A percentile compares a stretch with the other conserved stretches of the same genome.
These are phyloP conservation scores for Amylostereum areolatum DNA, from an alignment of 1,284 basidiomycete species.

Conservation along the genomic window DNA sequence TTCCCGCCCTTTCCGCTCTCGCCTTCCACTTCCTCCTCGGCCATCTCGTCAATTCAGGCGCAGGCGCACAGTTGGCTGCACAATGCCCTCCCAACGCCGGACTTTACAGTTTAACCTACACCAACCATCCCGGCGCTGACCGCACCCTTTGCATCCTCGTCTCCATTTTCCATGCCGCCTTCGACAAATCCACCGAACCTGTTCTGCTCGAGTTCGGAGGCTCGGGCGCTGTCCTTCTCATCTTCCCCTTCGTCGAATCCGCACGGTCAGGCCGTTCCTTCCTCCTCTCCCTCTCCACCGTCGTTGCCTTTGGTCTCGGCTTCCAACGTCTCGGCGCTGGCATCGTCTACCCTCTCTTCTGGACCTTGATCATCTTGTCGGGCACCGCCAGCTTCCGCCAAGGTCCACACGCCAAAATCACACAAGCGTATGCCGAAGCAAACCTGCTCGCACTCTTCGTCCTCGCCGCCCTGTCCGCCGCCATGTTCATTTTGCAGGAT, in stretches of 20 bases:
- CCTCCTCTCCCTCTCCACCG: slow-evolving; percentile 4
- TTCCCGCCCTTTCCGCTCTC: slow-evolving; percentile 28
- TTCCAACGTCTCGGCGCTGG: slow-evolving; percentile 18
- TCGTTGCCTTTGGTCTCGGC: slow-evolving; percentile 1
- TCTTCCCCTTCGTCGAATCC: slow-evolving; percentile 23
- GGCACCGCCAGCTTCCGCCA: slow-evolving; percentile 17
- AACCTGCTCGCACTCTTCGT: slow-evolving; percentile 32
- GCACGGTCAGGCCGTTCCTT: slow-evolving; percentile 22
- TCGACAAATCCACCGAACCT: slow-evolving; percentile 20
- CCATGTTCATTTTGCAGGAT: slow-evolving; percentile 26
- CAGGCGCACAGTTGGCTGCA: slow-evolving; percentile 17
- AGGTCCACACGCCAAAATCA: slow-evolving; percentile 15
- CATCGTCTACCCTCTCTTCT: slow-evolving; percentile 34
- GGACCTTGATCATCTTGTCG: slow-evolving; percentile 32
- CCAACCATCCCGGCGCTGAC: slow-evolving; percentile 24
- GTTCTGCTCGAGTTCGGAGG: slow-evolving; percentile 25
- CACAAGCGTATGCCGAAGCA: slow-evolving; percentile 37
- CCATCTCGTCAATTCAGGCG: slow-evolving; percentile 26
- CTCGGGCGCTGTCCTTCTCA: slow-evolving; percentile 16
- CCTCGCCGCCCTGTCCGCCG: slow-evolving; percentile 27
- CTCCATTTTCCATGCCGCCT: slow-evolving; percentile 31
- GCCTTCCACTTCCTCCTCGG: slow-evolving; percentile 29
- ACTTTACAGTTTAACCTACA: slow-evolving; percentile 28
- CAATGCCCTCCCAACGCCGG: slow-evolving; percentile 25
- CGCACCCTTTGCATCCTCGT: slow-evolving; percentile 31